phyloP scores from a whole-genome alignment of 441 rosid species.

The Arabidopsis lyrata region DNA sequence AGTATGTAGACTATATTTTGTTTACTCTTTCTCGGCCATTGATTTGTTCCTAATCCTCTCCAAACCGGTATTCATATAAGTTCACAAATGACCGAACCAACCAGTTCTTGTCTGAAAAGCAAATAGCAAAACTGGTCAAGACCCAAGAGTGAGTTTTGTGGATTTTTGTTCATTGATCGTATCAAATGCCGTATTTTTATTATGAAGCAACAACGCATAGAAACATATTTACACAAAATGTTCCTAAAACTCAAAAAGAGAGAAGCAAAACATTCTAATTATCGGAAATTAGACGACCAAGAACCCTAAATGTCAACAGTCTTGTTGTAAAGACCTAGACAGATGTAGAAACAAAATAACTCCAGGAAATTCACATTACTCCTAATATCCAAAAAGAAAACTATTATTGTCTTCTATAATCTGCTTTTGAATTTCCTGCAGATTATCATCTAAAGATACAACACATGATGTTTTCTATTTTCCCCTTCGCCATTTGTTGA shows the following conservation, averaged over 20 bases:
- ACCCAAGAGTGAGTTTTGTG: neutral
- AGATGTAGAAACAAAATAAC: slow-evolving; percentile 15
- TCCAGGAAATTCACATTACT: slow-evolving; percentile 30
- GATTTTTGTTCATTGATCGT: neutral
- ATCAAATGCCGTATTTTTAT: slow-evolving; percentile 27
- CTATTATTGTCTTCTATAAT: slow-evolving; percentile 5
- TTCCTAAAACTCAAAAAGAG: slow-evolving; percentile 20
- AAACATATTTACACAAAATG: slow-evolving; percentile 36
- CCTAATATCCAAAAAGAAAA: slow-evolving; percentile 19
- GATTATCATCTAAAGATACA: slow-evolving; percentile 34
- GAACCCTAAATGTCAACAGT: slow-evolving; percentile 29
- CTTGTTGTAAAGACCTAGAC: slow-evolving; percentile 24
- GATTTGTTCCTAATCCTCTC: slow-evolving; percentile 17
- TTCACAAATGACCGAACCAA: neutral
- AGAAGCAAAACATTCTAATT: slow-evolving; percentile 30
- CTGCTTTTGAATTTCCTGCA: slow-evolving; percentile 34
- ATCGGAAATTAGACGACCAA: slow-evolving; percentile 29
- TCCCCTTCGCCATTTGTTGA: neutral
- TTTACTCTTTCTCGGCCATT: slow-evolving; percentile 14
- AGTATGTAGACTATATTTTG: neutral
- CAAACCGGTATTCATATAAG: neutral
- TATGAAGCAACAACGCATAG: slow-evolving; percentile 28
- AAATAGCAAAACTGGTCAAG: neutral
- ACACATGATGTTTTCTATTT: slow-evolving; percentile 5
- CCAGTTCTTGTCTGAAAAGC: neutral